phyloP scores from a whole-genome alignment of 2,329 filamentous ascomycete species.

The Calonectria montana region DNA sequence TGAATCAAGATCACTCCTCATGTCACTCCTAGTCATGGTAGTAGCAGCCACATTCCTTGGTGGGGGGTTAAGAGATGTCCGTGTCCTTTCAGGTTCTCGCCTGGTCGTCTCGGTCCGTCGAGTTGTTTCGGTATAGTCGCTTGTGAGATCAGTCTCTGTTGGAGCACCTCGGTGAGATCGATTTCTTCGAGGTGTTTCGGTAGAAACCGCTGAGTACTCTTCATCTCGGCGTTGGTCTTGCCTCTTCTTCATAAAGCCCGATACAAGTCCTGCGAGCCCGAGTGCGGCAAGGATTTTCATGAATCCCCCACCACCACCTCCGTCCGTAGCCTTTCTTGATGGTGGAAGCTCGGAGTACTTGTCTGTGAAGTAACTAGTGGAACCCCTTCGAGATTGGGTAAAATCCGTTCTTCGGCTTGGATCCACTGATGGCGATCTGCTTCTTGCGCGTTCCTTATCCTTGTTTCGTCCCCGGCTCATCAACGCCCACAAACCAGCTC shows the following conservation, averaged over 20 bases:
- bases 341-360: constrained; percentile 67
- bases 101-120: constrained; percentile 47
- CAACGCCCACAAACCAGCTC: constrained; percentile 61
- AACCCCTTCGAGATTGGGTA: constrained; percentile 63
- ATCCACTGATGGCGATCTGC: constrained; percentile 51
- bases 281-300: constrained; percentile 71
- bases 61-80: constrained; percentile 59
- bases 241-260: constrained; percentile 67
- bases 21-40: constrained; percentile 50
- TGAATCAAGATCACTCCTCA: constrained; percentile 56
- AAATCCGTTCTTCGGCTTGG: constrained; percentile 59
- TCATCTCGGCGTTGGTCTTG: constrained; percentile 64
- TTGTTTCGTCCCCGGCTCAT: constrained; percentile 57
- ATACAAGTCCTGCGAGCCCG: constrained; percentile 72
- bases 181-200: constrained; percentile 67
- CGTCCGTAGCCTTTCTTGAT: constrained; percentile 53
- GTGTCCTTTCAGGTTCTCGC: constrained; percentile 42
- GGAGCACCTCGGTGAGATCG: constrained; percentile 51
- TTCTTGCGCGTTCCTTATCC: constrained; percentile 54
- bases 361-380: constrained; percentile 72
- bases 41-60: constrained; percentile 56
- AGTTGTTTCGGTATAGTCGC: constrained; percentile 52
- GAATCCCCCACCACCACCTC: constrained; percentile 64
- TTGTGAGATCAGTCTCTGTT: constrained; percentile 63
- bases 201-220: constrained; percentile 72